Conservation (phyloP, 495 filamentous ascomycete species). For the Talaromyces proteolyticus region DNA sequence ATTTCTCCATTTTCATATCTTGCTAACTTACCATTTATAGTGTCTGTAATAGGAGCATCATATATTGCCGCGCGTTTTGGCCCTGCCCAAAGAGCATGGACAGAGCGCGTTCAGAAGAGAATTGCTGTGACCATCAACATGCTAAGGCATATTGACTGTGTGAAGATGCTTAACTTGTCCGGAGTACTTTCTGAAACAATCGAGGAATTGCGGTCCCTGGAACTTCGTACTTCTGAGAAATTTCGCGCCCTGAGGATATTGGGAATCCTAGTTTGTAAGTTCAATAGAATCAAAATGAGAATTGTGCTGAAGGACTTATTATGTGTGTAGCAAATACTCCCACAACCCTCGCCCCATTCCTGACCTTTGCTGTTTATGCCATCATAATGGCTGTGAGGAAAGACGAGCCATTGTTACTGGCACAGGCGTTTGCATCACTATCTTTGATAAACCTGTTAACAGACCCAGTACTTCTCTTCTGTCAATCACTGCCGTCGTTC, state of each 20-base stretch:
- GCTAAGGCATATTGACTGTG: conserved; percentile 16
- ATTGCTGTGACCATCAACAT: conserved; percentile 18
- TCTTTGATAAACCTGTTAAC: conserved; percentile 55
- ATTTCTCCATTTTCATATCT: background rate
- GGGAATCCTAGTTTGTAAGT: too few species aligned
- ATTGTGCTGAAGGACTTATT: too few species aligned
- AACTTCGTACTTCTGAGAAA: conserved; percentile 13
- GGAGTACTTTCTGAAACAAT: conserved; percentile 11
- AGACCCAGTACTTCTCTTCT: conserved; percentile 45
- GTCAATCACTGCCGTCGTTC: conserved; percentile 48
- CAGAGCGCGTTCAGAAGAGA: conserved; percentile 19
- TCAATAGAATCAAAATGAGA: too few species aligned
- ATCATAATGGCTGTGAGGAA: conserved; percentile 41
- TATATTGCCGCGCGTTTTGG: conserved; percentile 9
- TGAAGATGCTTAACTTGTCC: conserved; percentile 36
- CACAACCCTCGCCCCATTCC: conserved; percentile 41
- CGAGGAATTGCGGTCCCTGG: conserved; percentile 3
- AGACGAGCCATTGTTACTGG: conserved; percentile 37
- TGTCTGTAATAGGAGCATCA: conserved; percentile 16
- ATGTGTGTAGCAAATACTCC: conserved; percentile 3
- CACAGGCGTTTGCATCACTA: conserved; percentile 51
- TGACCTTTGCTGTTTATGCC: conserved; percentile 45
- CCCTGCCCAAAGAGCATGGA: conserved; percentile 24
- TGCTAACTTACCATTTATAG: conserved; percentile 9
- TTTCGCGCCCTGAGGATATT: too few species aligned